Base-by-base conservation (phyloP, 768 basidiomycete genomes). In the Termitomyces sp. region DNA sequence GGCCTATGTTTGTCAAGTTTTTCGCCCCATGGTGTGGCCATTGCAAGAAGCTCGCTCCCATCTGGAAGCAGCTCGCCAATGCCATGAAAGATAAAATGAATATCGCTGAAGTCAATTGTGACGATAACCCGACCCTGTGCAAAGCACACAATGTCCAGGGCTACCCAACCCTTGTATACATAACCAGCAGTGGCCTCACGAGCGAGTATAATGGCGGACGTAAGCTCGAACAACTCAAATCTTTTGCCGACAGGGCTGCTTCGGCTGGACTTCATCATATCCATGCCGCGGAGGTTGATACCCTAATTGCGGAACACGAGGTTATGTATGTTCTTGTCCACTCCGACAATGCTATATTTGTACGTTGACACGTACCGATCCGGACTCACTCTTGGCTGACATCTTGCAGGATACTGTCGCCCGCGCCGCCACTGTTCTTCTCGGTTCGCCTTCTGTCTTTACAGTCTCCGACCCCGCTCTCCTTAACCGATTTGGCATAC, bases 1-100 rank as follows among this genome's bases (percentile, higher is more conserved):
- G 77, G 44, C 69, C 81, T 48, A 68, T 79, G 39, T 74, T 89
- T 72, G 72, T 76, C 65, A 72, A 77, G 60, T 98, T 91, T 75
- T 98, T 81, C 67, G 96, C 94, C 0, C 95, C 95, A 0, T 98
- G 95, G 91, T 98, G 95, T 67, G 91, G 91, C 4, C 95, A 98
- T 71, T 99, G 96, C 80, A 95, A 97, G 74, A 91, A 91, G 65
- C 78, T 98, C 1, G 91, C 91, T 0, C 94, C 86, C 49, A 78
- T 75, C 0, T 98, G 94, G 91, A 73, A 73, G 1, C 76, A 88
- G 46, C 80, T 99, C 3, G 95, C 91, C 0, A 69, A 72, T 46
- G 72, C 73, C 20, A 84, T 95, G 79, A 80, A 87, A 60, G 74
- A 78, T 56, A 85, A 84, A 45, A 74, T 95, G 29, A 88, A 82